phyloP scores from a whole-genome alignment of 306 rosid genomes.

The Rosa multiflora region DNA sequence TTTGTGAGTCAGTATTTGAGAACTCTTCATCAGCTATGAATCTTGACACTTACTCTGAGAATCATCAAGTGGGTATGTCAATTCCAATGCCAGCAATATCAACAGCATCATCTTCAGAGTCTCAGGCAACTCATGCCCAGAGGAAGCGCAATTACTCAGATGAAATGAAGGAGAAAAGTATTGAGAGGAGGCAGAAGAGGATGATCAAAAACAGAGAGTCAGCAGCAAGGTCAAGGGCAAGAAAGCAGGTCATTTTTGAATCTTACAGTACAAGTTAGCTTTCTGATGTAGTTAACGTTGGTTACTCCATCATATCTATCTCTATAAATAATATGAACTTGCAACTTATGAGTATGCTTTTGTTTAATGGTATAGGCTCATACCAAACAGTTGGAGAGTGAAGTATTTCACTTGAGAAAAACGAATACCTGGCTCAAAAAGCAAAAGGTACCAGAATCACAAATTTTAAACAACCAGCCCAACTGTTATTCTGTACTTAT shows the following conservation, averaged over 20 bases:
- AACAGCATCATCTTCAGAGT: constrained; percentile 37
- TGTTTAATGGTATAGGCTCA: constrained; percentile 45
- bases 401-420: constrained; percentile 34
- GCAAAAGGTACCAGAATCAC: constrained; percentile 43
- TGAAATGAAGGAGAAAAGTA: constrained; percentile 37
- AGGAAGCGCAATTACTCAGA: constrained; percentile 34
- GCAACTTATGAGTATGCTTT: constrained; percentile 12
- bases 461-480: neutral
- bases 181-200: constrained; percentile 57
- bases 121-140: constrained; percentile 23
- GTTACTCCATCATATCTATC: neutral
- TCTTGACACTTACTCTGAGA: constrained; percentile 31
- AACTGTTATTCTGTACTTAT: neutral
- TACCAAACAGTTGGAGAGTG: constrained; percentile 40
- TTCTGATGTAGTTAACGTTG: neutral
- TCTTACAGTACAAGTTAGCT: neutral
- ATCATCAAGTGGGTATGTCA: constrained; percentile 26
- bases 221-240: constrained; percentile 76
- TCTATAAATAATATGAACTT: neutral
- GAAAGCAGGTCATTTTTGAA: constrained; percentile 50
- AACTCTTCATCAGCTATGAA: constrained; percentile 20
- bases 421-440: constrained; percentile 34
- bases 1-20: constrained; percentile 31
- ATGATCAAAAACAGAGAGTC: constrained; percentile 73
- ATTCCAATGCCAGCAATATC: constrained; percentile 23